Evolutionary conservation across 192 early-diverging fungal species (phyloP).

Genomic region (Gonapodya prolifera): DNA sequence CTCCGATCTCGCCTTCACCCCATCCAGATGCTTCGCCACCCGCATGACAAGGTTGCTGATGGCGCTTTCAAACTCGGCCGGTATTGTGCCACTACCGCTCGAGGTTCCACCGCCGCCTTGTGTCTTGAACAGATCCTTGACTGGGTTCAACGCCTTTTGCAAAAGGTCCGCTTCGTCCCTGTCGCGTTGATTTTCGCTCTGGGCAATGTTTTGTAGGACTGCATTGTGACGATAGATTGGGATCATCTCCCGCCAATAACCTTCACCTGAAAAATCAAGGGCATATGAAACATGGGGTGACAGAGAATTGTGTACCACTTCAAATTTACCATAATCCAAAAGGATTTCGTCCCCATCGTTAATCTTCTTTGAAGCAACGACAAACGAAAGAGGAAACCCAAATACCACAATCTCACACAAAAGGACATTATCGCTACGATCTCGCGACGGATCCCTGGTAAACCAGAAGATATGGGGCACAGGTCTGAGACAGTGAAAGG

Average conservation of each 20-base stretch:
- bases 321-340: neutral
- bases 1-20: no score
- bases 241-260: neutral
- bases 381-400: neutral
- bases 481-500: no score
- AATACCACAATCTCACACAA: neutral
- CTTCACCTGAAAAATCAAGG: neutral
- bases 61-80: neutral
- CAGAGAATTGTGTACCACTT: neutral
- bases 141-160: neutral
- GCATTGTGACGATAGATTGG: neutral
- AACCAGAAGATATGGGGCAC: no score
- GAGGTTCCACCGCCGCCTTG: neutral
- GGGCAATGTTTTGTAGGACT: neutral
- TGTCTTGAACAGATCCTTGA: neutral
- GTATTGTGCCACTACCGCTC: neutral
- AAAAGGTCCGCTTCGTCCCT: neutral
- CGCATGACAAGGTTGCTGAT: no score
- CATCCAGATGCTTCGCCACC: no score
- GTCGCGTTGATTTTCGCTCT: neutral
- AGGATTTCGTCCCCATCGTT: neutral
- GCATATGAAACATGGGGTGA: neutral
- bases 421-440: neutral
- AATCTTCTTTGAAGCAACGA: neutral
- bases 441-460: neutral